Evolutionary conservation across 163 green algal species (phyloP), one percentile per base, ranked within the genome.

Genomic region (Volvox carteri): DNA sequence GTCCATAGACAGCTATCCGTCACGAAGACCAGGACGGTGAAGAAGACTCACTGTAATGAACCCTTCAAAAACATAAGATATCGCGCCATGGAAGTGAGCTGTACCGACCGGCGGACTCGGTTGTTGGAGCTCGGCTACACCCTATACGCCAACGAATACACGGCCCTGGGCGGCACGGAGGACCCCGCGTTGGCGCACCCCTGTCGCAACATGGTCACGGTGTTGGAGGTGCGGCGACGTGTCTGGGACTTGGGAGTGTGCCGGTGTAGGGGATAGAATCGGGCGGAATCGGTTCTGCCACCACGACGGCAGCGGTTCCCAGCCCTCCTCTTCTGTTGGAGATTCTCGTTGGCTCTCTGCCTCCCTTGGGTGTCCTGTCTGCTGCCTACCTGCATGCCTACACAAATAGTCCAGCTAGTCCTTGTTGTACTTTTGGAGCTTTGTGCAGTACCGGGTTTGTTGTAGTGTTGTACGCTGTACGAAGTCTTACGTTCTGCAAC

Each of bases 61-160:
- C 21, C 23, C 1, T 18, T 48, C 25, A 81, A 88, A 50, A 14
- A 19, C 7, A 87, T 87, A 35, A 19, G 9, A 0, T 33, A 4
- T 6, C 81, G 81, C 3, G 12, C 28, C 0, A 19, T 4, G 0
- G 83, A 88, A 48, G 9, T 74, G 3, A 60, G 3, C 48, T 88
- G 83, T 52, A 23, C 11, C 46, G n/a, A 54, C 21, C 67, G 83
- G 11, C 35, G 50, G 25, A 7, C 19, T 5, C 4, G 25, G 23
- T 14, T 88, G 21, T 25, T 75, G 7, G 4, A 14, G 12, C 33
- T 21, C 35, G 50, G 83, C 35, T 75, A 48, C 33, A 83, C 39
- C 25, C 48, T 88, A 1, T 88, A 88, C 83, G 52, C 52, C 35
- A 88, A 81, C 25, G 80, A 87, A 33, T 87, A 87, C 42, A 87